Evolutionary conservation across 495 filamentous ascomycete species (phyloP).

Genomic region (Polyplosphaeria fusca): DNA sequence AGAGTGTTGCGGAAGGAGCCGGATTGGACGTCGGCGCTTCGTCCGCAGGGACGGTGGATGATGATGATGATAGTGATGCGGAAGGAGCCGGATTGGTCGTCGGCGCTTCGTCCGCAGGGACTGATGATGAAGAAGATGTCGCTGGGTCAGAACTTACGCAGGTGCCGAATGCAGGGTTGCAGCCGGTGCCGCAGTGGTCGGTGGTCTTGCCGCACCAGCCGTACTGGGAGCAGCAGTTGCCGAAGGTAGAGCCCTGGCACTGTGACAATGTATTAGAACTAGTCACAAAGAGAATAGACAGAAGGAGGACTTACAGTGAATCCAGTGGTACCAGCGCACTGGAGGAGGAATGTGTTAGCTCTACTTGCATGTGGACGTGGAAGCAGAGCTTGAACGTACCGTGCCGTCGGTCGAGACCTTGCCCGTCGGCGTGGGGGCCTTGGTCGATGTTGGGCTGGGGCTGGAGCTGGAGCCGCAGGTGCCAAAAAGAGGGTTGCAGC

Average conservation of each 20-base stretch:
- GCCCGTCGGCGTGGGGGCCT: conserved; percentile 9
- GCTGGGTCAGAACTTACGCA: conserved; percentile 43
- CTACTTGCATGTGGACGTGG: too few relatives aligned
- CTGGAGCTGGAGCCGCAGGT: conserved; percentile 5
- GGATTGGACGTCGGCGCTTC: too few relatives aligned
- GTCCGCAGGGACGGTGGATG: too few relatives aligned
- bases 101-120: too few relatives aligned
- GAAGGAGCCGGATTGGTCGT: too few relatives aligned
- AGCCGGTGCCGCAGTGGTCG: conserved; percentile 51
- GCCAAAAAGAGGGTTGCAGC: conserved; percentile 30
- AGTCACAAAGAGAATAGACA: too few relatives aligned
- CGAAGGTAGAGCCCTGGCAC: conserved; percentile 45
- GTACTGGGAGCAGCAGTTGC: conserved; percentile 43
- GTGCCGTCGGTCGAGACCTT: conserved; percentile 49
- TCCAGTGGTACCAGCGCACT: too few relatives aligned
- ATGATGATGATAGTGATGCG: too few relatives aligned
- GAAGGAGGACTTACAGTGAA: too few relatives aligned
- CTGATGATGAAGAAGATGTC: too few relatives aligned
- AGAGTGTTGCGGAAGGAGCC: neutral
- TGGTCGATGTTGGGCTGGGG: neutral
- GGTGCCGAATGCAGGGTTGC: conserved; percentile 49
- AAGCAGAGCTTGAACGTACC: conserved; percentile 42
- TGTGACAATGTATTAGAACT: too few relatives aligned
- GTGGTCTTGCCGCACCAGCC: conserved; percentile 43
- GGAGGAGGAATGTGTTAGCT: too few relatives aligned